Evolutionary conservation across 257 asterid genomes (phyloP), one percentile per base, ranked within the genome.

Genomic region (Solanum appendiculatum): DNA sequence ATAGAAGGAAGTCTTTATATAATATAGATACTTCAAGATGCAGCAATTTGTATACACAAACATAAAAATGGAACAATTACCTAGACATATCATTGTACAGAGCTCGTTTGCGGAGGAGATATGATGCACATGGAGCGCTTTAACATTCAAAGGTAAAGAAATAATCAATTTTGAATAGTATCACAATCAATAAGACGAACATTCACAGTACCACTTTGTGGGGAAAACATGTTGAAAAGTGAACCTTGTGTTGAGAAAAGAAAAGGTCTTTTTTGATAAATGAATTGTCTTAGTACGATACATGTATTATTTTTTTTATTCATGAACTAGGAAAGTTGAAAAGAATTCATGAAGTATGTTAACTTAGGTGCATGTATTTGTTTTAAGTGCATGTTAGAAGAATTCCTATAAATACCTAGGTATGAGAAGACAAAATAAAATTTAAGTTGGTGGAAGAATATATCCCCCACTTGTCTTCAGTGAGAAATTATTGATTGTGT

Each of bases 61-160:
- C 27, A 15, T 74, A 54, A 36, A 60, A 84, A 46, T 1, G 3
- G 15, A 25, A 74, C 0, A 60, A 40, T 44, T 91, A 89, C 94
- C 91, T 91, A 10, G 92, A 87, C 92, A 91, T 87, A 40, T 89
- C 91, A 85, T 88, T 51, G 85, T 89, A 89, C 77, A 90, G 90
- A 83, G 93, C 93, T 80, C 94, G 88, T 82, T 89, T 92, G 25
- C 93, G 91, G 78, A 90, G 89, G 86, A 86, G 2, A 31, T 90
- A 92, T 29, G 92, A 92, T 33, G 85, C 91, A 69, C 94, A 91
- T 8, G 92, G 92, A 40, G 90, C 90, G 44, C 94, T 92, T 15
- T 46, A 46, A 51, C 85, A 80, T 80, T 27, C 85, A 48, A 46
- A 80, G 42, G 16, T 9, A 80, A 46, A 48, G 29, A 27, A 42